Evolutionary conservation across 1,284 basidiomycete species (phyloP).

Genomic region (Sutorius eximius): DNA sequence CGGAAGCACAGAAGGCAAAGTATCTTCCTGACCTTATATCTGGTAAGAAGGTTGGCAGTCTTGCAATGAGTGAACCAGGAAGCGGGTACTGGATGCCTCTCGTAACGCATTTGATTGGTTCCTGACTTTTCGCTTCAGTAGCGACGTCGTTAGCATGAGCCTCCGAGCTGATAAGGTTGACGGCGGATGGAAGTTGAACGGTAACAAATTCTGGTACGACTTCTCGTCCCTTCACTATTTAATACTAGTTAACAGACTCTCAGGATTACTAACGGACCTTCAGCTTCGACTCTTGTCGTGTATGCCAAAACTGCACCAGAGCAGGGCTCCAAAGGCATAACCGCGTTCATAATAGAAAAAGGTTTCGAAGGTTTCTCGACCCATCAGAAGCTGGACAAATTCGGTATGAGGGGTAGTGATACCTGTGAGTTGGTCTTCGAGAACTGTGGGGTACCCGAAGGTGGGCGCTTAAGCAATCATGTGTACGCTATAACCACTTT

Average conservation of each 20-base stretch:
- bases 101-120: neutral
- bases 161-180: constrained; percentile 76
- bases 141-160: constrained; percentile 92
- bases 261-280: constrained; percentile 95
- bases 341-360: constrained; percentile 88
- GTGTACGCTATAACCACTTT: neutral
- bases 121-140: constrained; percentile 34
- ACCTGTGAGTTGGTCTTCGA: constrained; percentile 95
- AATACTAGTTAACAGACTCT: neutral
- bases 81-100: constrained; percentile 49
- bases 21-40: constrained; percentile 84
- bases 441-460: constrained; percentile 83
- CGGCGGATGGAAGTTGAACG: constrained; percentile 80
- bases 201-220: constrained; percentile 88
- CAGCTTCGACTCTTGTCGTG: constrained; percentile 87
- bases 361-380: constrained; percentile 84
- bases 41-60: constrained; percentile 83
- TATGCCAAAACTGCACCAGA: constrained; percentile 89
- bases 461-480: constrained; percentile 38
- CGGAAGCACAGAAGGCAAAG: constrained; percentile 80
- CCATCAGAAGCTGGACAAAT: constrained; percentile 89
- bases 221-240: neutral
- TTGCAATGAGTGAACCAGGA: constrained; percentile 94
- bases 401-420: constrained; percentile 95
- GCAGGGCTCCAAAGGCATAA: constrained; percentile 85